These are phyloP conservation scores for Ogataea ganodermae DNA, from an alignment of 805 yeast species.

Conservation along the genomic window DNA sequence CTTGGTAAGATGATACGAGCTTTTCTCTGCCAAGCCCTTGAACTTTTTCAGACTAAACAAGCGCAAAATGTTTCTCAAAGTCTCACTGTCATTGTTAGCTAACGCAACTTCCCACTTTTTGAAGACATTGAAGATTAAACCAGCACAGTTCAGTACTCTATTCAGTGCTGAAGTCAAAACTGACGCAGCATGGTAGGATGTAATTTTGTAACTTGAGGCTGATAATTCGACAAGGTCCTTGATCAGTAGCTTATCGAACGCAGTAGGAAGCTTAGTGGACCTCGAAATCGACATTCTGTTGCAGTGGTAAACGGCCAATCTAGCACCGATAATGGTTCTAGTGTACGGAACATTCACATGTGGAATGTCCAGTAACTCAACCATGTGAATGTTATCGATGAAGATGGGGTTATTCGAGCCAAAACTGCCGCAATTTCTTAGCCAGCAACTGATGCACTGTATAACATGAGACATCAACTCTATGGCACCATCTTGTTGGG, in stretches of 20 bases:
- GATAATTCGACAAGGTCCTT: constrained; percentile 65
- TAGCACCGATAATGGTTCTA: constrained; percentile 71
- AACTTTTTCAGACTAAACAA: constrained; percentile 60
- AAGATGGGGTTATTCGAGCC: constrained; percentile 30
- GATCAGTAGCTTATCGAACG: constrained; percentile 61
- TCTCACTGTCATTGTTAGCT: constrained; percentile 48
- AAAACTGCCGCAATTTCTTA: constrained; percentile 34
- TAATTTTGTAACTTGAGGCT: constrained; percentile 67
- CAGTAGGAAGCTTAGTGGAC: constrained; percentile 70
- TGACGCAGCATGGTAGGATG: constrained; percentile 69
- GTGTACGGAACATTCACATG: constrained; percentile 72
- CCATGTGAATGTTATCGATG: constrained; percentile 40
- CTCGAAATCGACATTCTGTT: constrained; percentile 72
- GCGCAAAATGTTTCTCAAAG: constrained; percentile 63
- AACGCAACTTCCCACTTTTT: constrained; percentile 48
- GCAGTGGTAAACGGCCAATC: constrained; percentile 72
- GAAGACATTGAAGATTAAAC: constrained; percentile 49
- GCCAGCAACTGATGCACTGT: constrained; percentile 69
- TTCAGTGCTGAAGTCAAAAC: constrained; percentile 69
- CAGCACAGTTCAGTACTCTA: constrained; percentile 59
- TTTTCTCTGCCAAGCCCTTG: constrained; percentile 57
- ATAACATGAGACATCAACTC: constrained; percentile 61
- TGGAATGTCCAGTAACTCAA: constrained; percentile 56
- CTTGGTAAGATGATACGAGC: constrained; percentile 51
- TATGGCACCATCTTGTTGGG: constrained; percentile 60